Evolutionary conservation across 495 filamentous ascomycete genomes (phyloP).

Genomic region (Talaromyces ruber): DNA sequence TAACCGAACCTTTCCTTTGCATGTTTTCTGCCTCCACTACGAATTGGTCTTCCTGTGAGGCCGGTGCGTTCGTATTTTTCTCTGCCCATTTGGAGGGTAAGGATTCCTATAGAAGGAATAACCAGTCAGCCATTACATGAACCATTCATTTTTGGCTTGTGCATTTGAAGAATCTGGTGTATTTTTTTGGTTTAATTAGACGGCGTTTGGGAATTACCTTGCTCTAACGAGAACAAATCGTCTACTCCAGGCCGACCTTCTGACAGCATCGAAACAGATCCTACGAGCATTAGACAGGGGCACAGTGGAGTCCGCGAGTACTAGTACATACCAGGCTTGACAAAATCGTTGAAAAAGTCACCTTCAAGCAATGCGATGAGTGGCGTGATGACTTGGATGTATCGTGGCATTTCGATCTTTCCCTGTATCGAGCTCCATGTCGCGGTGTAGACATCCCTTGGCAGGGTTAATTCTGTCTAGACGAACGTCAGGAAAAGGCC

Average conservation of each 20-base stretch:
- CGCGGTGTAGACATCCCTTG: conserved; percentile 52
- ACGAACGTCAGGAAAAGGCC: not conserved
- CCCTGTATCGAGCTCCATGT: conserved; percentile 46
- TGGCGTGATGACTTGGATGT: conserved; percentile 66
- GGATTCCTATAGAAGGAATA: conserved; percentile 40
- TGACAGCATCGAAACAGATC: conserved; percentile 85
- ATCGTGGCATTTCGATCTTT: conserved; percentile 38
- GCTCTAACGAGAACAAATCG: conserved; percentile 63
- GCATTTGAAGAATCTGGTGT: not conserved
- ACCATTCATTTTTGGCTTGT: not conserved
- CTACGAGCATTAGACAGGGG: conserved; percentile 31
- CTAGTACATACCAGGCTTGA: conserved; percentile 62
- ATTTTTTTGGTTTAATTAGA: not conserved
- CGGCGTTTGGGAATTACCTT: conserved; percentile 42
- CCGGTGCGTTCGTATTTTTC: conserved; percentile 82
- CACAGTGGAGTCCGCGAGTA: not conserved
- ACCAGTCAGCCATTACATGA: not conserved
- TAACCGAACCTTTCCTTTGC: conserved; percentile 45
- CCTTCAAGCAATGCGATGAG: conserved; percentile 61
- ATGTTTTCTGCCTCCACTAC: conserved; percentile 51
- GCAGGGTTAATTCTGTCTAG: conserved; percentile 68
- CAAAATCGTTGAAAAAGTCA: conserved; percentile 78
- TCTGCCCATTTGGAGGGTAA: conserved; percentile 72
- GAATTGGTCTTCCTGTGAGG: conserved; percentile 63
- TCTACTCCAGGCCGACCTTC: conserved; percentile 75